Percentiles rank a stretch among this genome's conserved stretches.
Conservation (phyloP, 2,329 filamentous ascomycete genomes). For the Chlorencoelia australis region DNA sequence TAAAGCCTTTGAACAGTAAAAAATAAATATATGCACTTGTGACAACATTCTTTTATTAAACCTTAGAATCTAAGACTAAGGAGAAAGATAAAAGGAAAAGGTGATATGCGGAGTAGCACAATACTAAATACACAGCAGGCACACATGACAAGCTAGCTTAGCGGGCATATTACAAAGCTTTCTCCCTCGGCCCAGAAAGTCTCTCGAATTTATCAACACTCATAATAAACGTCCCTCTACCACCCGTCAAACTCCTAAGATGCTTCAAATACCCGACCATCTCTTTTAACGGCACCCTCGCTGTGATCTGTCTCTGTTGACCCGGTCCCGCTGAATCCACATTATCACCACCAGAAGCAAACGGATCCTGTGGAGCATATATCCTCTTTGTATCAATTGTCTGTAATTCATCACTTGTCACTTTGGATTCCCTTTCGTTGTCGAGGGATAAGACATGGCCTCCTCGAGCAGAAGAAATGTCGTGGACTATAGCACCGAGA, state of each 20-base stretch:
- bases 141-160: too few species aligned
- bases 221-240: slow-evolving; percentile 71
- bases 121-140: too few species aligned
- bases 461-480: slow-evolving; percentile 64
- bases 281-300: slow-evolving; percentile 85
- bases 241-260: slow-evolving; percentile 77
- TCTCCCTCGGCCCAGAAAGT: slow-evolving; percentile 47
- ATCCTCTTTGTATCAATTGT: slow-evolving; percentile 63
- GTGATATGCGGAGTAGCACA: too few species aligned
- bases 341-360: slow-evolving; percentile 40
- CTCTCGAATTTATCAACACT: slow-evolving; percentile 60
- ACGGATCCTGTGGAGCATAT: slow-evolving; percentile 84
- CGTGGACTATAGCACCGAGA: slow-evolving; percentile 74
- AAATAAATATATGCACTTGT: too few species aligned
- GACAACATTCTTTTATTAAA: too few species aligned
- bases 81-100: too few species aligned
- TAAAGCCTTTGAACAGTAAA: too few species aligned
- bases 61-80: too few species aligned
- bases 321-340: slow-evolving; percentile 36
- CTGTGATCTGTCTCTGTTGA: slow-evolving; percentile 58
- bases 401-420: slow-evolving; percentile 7
- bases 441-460: slow-evolving; percentile 65
- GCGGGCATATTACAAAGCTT: slow-evolving; percentile 16
- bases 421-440: slow-evolving; percentile 19
- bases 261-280: slow-evolving; percentile 94